phyloP scores from a whole-genome alignment of 2,329 filamentous ascomycete genomes.

The Venturia asperata region DNA sequence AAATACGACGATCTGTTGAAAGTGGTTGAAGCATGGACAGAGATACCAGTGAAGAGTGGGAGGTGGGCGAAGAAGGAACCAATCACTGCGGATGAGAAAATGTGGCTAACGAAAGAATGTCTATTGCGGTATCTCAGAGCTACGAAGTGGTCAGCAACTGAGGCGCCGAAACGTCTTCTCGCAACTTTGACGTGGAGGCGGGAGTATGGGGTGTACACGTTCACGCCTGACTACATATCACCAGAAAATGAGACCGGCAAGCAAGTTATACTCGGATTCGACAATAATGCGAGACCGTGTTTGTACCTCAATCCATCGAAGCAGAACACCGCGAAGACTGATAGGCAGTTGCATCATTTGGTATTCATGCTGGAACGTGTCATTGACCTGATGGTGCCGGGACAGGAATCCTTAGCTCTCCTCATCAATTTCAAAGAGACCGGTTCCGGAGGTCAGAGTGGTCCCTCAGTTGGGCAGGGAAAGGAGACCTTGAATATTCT shows the following conservation, averaged over 20 bases:
- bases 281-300: slow-evolving; percentile 77
- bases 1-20: slow-evolving; percentile 77
- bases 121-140: slow-evolving; percentile 88
- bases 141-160: slow-evolving; percentile 76
- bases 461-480: slow-evolving; percentile 68
- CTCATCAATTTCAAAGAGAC: slow-evolving; percentile 84
- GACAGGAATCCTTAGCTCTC: slow-evolving; percentile 78
- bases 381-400: slow-evolving; percentile 77
- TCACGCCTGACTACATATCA: slow-evolving; percentile 80
- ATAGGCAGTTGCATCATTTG: slow-evolving; percentile 84
- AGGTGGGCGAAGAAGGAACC: slow-evolving; percentile 53
- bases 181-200: slow-evolving; percentile 80
- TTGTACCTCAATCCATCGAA: slow-evolving; percentile 82
- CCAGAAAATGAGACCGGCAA: slow-evolving; percentile 96
- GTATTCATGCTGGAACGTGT: slow-evolving; percentile 93
- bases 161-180: slow-evolving; percentile 71
- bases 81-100: slow-evolving; percentile 69
- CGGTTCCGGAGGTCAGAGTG: slow-evolving; percentile 54
- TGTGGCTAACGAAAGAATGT: slow-evolving; percentile 90
- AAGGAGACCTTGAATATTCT: slow-evolving; percentile 83
- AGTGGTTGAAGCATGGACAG: slow-evolving; percentile 63
- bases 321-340: slow-evolving; percentile 86
- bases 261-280: slow-evolving; percentile 82
- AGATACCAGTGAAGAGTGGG: slow-evolving; percentile 57
- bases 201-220: slow-evolving; percentile 74